A percentile compares a stretch with the other conserved stretches of the same genome.
Conservation (phyloP, 2,329 filamentous ascomycete genomes). For the Fusarium pininemorale region DNA sequence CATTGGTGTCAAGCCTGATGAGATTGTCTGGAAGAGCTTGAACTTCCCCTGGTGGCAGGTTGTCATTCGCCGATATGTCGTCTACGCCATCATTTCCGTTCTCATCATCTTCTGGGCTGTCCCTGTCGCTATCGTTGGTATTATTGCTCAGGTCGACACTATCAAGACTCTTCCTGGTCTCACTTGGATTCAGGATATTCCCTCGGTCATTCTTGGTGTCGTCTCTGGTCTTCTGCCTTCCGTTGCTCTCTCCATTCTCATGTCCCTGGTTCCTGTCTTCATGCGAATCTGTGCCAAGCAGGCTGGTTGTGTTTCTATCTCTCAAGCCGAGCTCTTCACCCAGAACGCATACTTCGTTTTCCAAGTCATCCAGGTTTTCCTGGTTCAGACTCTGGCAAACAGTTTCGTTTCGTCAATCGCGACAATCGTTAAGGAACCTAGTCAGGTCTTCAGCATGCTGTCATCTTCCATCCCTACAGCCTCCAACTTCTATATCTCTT, state of each 20-base stretch:
- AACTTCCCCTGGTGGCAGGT: constrained; percentile 75
- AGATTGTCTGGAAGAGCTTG: constrained; percentile 89
- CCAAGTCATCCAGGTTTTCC: constrained; percentile 92
- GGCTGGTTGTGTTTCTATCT: constrained; percentile 80
- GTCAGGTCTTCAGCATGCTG: constrained; percentile 69
- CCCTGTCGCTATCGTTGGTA: constrained; percentile 80
- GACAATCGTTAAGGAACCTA: constrained; percentile 70
- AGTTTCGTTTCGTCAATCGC: constrained; percentile 76
- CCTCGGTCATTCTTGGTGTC: constrained; percentile 74
- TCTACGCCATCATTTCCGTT: constrained; percentile 72
- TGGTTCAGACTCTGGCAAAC: constrained; percentile 84
- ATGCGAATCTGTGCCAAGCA: constrained; percentile 77
- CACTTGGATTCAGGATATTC: constrained; percentile 77
- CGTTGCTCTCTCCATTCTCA: constrained; percentile 80
- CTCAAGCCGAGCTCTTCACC: constrained; percentile 85
- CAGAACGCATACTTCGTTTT: constrained; percentile 94
- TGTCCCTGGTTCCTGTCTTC: constrained; percentile 77
- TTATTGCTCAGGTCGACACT: constrained; percentile 83
- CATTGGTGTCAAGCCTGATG: constrained; percentile 80
- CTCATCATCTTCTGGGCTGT: constrained; percentile 88
- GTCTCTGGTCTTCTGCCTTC: constrained; percentile 86
- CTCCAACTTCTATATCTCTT: constrained; percentile 93
- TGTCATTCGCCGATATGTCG: constrained; percentile 72
- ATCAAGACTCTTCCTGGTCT: constrained; percentile 75
- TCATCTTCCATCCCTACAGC: constrained; percentile 79